Evolutionary conservation across 2,329 filamentous ascomycete genomes (phyloP).

Genomic region (Pseudocercospora musae): DNA sequence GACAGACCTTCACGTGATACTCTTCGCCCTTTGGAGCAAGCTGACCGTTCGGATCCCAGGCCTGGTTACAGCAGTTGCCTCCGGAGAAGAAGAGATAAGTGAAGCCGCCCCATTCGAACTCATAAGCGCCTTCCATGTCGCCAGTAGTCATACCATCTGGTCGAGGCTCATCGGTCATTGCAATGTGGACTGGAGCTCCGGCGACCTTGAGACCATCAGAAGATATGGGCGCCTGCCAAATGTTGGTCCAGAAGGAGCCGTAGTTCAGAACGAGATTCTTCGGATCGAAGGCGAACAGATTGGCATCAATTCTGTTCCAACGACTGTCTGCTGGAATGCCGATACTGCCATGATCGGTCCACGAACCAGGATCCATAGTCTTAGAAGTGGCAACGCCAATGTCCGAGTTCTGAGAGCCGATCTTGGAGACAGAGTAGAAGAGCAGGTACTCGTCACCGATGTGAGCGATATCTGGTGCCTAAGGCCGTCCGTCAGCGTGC

Average conservation of each 20-base stretch:
- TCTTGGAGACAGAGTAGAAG: slow-evolving; percentile 62
- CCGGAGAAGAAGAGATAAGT: slow-evolving; percentile 56
- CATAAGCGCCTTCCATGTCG: slow-evolving; percentile 53
- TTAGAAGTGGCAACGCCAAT: slow-evolving; percentile 57
- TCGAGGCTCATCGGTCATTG: slow-evolving; percentile 50
- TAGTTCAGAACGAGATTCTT: slow-evolving; percentile 40
- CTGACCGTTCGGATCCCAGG: slow-evolving; percentile 24
- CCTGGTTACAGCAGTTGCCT: slow-evolving; percentile 37
- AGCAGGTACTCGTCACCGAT: slow-evolving; percentile 58
- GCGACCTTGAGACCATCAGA: slow-evolving; percentile 21
- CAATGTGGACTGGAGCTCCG: slow-evolving; percentile 43
- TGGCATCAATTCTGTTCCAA: slow-evolving; percentile 52
- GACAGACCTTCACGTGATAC: slow-evolving; percentile 63
- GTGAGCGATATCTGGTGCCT: slow-evolving; percentile 59
- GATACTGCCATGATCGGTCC: slow-evolving; percentile 61
- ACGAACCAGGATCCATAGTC: slow-evolving; percentile 52
- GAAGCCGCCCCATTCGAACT: slow-evolving; percentile 55
- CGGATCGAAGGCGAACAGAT: slow-evolving; percentile 26
- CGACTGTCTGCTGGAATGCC: slow-evolving; percentile 44
- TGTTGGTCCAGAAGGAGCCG: slow-evolving; percentile 65
- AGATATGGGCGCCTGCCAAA: slow-evolving; percentile 57
- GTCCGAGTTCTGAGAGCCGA: slow-evolving; percentile 58
- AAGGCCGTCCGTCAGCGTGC: background rate
- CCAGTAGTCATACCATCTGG: slow-evolving; percentile 41
- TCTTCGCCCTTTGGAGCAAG: slow-evolving; percentile 49